Base-by-base conservation (phyloP, 441 rosid genomes). In the Pelargonium fulgidum region DNA sequence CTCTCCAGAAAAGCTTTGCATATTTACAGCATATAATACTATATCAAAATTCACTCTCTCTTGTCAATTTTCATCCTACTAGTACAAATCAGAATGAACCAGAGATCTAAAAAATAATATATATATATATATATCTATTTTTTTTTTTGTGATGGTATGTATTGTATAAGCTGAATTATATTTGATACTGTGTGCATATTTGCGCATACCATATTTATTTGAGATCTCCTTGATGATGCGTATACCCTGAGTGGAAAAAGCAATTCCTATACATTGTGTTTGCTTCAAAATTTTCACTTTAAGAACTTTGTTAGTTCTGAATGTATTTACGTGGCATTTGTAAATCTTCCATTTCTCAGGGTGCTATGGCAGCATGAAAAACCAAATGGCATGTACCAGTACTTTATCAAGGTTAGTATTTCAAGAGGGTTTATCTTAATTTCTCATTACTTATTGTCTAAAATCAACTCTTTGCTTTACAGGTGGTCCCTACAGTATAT, bases 401-500 rank as follows among this genome's bases (percentile, higher is more conserved):
- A 58, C 2, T 58, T 58, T 29, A 58, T 58, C 62, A 58, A 58
- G 62, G 62, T 58, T 58, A 13, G 62, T 58, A 58, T 58, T 19
- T 58, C 4, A 19, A 54, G 4, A 7, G 11, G 29, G 11, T 1
- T 19, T 56, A 52, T 56, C 20, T 58, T 19, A 3, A 58, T 58
- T 9, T 58, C 11, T 58, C 10, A 13, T 17, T 58, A 19, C 62
- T 3, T 20, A n/a, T 58, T 58, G 20, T 58, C 3, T 58, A 19
- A 19, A 58, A 17, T 19, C 11, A 24, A 29, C 4, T 58, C 62
- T 58, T 19, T 58, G 62, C 62, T 58, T 58, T 20, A 29, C 11
- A 58, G 62, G 62, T 58, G 62, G 62, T 58, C 62, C 62, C 62
- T 58, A 58, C 62, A 19, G 29, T 58, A 58, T 58, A 58, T 12